phyloP scores from a whole-genome alignment of 2,329 filamentous ascomycete genomes.

The Rutstroemia sp. region DNA sequence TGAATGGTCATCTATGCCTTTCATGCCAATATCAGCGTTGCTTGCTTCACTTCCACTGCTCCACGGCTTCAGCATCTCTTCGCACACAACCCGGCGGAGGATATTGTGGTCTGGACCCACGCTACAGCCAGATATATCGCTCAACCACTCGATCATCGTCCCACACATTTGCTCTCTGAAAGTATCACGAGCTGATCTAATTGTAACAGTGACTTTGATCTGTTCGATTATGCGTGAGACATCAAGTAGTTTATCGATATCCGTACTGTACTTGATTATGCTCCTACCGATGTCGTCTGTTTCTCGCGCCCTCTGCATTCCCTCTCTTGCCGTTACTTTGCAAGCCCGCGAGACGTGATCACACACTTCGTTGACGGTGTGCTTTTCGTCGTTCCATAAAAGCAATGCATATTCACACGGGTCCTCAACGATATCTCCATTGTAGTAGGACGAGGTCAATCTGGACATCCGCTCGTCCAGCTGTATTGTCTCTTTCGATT shows the following conservation, averaged over 20 bases:
- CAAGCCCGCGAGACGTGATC: constrained; percentile 89
- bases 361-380: constrained; percentile 85
- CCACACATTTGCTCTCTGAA: constrained; percentile 98
- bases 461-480: constrained; percentile 77
- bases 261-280: constrained; percentile 67
- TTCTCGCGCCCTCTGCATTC: constrained; percentile 71
- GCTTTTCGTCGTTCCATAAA: constrained; percentile 98
- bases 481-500: constrained; percentile 72
- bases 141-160: constrained; percentile 94
- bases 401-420: constrained; percentile 75
- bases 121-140: constrained; percentile 83
- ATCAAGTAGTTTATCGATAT: constrained; percentile 64
- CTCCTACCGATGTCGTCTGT: constrained; percentile 84
- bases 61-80: constrained; percentile 87
- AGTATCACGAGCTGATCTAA: constrained; percentile 86
- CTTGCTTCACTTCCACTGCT: constrained; percentile 74
- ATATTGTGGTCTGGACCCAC: constrained; percentile 75
- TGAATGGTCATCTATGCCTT: constrained; percentile 78
- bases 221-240: constrained; percentile 87
- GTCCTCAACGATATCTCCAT: constrained; percentile 51
- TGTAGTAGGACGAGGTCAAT: constrained; percentile 69
- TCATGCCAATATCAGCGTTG: constrained; percentile 69
- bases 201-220: constrained; percentile 92
- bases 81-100: constrained; percentile 74
- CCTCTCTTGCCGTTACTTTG: constrained; percentile 61